Evolutionary conservation across 768 basidiomycete genomes (phyloP).

Genomic region (Cubamyces sp.): DNA sequence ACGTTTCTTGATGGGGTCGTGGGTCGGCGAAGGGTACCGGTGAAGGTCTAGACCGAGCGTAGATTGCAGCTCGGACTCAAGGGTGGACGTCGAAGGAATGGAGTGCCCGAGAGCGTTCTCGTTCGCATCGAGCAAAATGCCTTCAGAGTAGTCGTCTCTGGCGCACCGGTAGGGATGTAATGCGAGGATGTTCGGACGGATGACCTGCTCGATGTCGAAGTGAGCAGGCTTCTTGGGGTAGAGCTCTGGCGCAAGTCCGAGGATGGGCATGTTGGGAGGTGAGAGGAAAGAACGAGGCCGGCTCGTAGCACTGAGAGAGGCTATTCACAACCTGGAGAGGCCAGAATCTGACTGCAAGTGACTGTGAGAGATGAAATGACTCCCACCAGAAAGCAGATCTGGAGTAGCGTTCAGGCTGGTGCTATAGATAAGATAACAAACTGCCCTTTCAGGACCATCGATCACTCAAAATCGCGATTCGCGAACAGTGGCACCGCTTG

Average conservation of each 20-base stretch:
- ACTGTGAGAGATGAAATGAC: slow-evolving; percentile 9
- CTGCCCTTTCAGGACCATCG: background rate
- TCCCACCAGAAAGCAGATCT: background rate
- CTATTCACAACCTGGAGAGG: background rate
- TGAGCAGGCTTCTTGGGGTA: slow-evolving; percentile 65
- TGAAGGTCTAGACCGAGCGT: slow-evolving; percentile 64
- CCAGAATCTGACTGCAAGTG: background rate
- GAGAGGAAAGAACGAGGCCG: background rate
- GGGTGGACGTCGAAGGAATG: slow-evolving; percentile 46
- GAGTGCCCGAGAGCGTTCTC: slow-evolving; percentile 95
- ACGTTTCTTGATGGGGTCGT: slow-evolving; percentile 74
- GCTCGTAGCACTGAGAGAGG: background rate
- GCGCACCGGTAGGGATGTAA: slow-evolving; percentile 95
- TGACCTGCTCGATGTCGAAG: slow-evolving; percentile 81
- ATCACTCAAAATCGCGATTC: slow-evolving; percentile 16
- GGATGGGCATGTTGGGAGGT: slow-evolving; percentile 56
- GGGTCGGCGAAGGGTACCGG: slow-evolving; percentile 93
- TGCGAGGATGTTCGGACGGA: slow-evolving; percentile 92
- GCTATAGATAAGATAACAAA: slow-evolving; percentile 19
- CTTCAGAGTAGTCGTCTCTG: slow-evolving; percentile 90
- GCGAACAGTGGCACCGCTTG: slow-evolving; percentile 10
- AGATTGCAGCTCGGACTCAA: slow-evolving; percentile 41
- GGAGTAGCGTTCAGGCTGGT: background rate
- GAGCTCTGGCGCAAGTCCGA: slow-evolving; percentile 54
- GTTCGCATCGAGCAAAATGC: slow-evolving; percentile 95